These are phyloP conservation scores for Nowakowskiella sp. DNA, from an alignment of 192 early-diverging fungal species.

Conservation along the genomic window DNA sequence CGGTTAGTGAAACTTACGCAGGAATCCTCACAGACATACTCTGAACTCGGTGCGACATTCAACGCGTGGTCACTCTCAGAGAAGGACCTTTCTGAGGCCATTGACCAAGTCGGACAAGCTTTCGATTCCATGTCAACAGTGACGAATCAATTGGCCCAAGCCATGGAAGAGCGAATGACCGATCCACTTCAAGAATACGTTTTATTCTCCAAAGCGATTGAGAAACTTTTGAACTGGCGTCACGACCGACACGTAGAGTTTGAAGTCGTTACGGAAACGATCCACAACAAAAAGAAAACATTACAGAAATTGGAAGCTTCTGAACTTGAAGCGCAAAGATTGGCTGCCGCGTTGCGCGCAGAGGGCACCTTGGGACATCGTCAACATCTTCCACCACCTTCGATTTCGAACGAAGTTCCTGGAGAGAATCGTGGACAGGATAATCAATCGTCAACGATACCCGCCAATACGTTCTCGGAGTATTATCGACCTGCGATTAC, in stretches of 20 bases:
- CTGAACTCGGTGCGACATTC: conserved; percentile 84
- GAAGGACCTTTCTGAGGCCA: conserved; percentile 62
- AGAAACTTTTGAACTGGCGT: conserved; percentile 75
- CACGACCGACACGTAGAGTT: conserved; percentile 70
- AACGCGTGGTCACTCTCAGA: conserved; percentile 95
- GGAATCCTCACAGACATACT: conserved; percentile 70
- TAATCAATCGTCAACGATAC: not conserved
- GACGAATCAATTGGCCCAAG: conserved; percentile 55
- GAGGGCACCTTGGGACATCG: conserved; percentile 45
- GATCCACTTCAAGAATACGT: conserved; percentile 84
- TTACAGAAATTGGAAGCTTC: conserved; percentile 34
- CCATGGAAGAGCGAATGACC: conserved; percentile 69
- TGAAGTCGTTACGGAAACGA: conserved; percentile 31
- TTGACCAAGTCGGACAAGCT: conserved; percentile 90
- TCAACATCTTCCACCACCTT: not conserved
- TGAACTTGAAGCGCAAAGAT: conserved; percentile 60
- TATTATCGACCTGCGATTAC: not conserved
- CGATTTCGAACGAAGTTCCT: not conserved
- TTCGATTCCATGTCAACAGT: conserved; percentile 75
- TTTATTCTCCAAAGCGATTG: conserved; percentile 82
- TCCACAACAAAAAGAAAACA: conserved; percentile 23
- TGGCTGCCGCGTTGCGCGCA: conserved; percentile 60
- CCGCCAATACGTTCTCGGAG: conserved; percentile 1
- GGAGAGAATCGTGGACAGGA: not conserved
- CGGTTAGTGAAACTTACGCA: conserved; percentile 50